Conservation (phyloP, 202 grass and related monocot species). For the Hordeum pubiflorum region DNA sequence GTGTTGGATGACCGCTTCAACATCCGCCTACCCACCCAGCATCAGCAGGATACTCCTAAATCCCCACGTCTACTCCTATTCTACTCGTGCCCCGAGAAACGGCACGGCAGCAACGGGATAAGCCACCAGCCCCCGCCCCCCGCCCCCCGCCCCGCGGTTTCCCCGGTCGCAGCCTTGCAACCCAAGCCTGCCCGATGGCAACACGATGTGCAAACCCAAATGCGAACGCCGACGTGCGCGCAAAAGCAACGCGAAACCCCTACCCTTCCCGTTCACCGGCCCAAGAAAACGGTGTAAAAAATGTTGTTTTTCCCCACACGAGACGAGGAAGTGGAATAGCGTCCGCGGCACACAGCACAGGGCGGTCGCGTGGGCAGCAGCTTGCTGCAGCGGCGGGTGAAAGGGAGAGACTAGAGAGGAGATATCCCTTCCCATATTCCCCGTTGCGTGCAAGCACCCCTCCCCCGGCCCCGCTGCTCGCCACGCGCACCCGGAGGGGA, state of each 20-base stretch:
- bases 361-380: not conserved
- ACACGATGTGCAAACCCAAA: not conserved
- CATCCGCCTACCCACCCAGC: not conserved
- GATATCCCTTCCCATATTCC: constrained; percentile 48
- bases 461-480: not conserved
- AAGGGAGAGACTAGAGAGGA: constrained; percentile 32
- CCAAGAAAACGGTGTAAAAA: not conserved
- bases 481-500: constrained; percentile 31
- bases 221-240: not conserved
- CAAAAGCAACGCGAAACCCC: not conserved
- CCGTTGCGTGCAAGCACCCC: constrained; percentile 72
- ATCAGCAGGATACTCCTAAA: not conserved
- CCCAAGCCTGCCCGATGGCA: not conserved
- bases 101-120: not conserved
- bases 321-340: not conserved
- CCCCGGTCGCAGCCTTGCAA: not conserved
- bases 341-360: not conserved
- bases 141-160: not conserved
- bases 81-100: not conserved
- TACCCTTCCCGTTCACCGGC: not conserved
- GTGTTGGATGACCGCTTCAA: no score
- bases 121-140: not conserved
- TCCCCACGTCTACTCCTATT: not conserved
- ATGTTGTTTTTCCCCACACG: not conserved
- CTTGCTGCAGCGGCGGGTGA: constrained; percentile 17